These are phyloP conservation scores for Ophiocordyceps camponoti-leonardi DNA, from an alignment of 2,329 filamentous ascomycete species.

Conservation along the genomic window DNA sequence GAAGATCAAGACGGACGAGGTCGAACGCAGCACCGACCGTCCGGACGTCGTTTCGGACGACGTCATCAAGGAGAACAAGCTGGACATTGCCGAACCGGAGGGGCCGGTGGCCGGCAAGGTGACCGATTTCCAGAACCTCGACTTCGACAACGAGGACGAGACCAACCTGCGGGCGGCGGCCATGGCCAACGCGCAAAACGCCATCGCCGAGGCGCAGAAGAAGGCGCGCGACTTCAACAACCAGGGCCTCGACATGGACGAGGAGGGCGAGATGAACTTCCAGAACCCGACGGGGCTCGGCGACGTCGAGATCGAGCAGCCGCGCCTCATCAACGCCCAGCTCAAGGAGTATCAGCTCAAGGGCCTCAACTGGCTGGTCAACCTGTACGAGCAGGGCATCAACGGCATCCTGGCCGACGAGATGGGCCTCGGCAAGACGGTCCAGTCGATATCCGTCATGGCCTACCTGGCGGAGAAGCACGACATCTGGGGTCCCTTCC, in stretches of 20 bases:
- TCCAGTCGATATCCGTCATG: slow-evolving; percentile 99
- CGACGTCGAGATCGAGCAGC: slow-evolving; percentile 86
- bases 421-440: slow-evolving; percentile 98
- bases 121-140: slow-evolving; percentile 83
- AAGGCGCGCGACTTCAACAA: slow-evolving; percentile 90
- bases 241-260: slow-evolving; percentile 50
- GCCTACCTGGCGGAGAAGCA: slow-evolving; percentile 93
- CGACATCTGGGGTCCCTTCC: slow-evolving; percentile 94
- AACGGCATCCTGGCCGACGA: slow-evolving; percentile 97
- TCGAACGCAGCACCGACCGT: slow-evolving; percentile 78
- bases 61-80: slow-evolving; percentile 19
- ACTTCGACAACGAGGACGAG: slow-evolving; percentile 93
- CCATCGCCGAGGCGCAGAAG: slow-evolving; percentile 84
- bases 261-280: slow-evolving; percentile 98
- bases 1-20: slow-evolving; percentile 95
- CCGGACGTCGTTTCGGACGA: slow-evolving; percentile 46
- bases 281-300: slow-evolving; percentile 94
- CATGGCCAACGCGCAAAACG: slow-evolving; percentile 89
- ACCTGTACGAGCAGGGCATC: slow-evolving; percentile 98
- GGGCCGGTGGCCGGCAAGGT: slow-evolving; percentile 50
- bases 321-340: slow-evolving; percentile 80
- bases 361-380: slow-evolving; percentile 97
- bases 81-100: slow-evolving; percentile 34
- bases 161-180: slow-evolving; percentile 64
- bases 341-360: slow-evolving; percentile 98